Evolutionary conservation across 192 early-diverging fungal genomes (phyloP).

Genomic region (Dissophora globulifera): DNA sequence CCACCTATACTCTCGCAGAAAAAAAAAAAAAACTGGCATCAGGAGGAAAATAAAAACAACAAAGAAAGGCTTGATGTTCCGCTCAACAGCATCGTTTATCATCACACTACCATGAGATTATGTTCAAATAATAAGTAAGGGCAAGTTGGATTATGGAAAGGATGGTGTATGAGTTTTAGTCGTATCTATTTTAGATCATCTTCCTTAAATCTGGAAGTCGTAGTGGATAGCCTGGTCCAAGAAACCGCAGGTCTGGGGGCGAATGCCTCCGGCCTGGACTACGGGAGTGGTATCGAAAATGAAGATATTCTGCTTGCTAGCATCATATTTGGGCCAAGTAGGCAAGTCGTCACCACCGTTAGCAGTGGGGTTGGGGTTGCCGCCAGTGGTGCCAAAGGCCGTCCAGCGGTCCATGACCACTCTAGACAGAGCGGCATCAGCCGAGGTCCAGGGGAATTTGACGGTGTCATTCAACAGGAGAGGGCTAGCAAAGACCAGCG

Average conservation of each 20-base stretch:
- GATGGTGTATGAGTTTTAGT: neutral
- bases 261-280: constrained; percentile 31
- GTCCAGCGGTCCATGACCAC: constrained; percentile 52
- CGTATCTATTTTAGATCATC: too few relatives aligned
- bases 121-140: too few relatives aligned
- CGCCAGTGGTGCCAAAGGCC: constrained; percentile 25
- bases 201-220: constrained; percentile 47
- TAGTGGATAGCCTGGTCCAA: constrained; percentile 41
- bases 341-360: constrained; percentile 23
- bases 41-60: too few relatives aligned
- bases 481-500: constrained; percentile 52
- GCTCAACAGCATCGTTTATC: too few relatives aligned
- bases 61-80: too few relatives aligned
- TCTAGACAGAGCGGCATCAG: constrained; percentile 44
- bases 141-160: too few relatives aligned
- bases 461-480: constrained; percentile 41
- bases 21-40: too few relatives aligned
- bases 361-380: constrained; percentile 42
- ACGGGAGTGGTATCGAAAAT: constrained; percentile 26
- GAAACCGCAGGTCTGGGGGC: constrained; percentile 43
- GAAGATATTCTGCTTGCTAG: constrained; percentile 25
- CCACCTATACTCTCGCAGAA: too few relatives aligned
- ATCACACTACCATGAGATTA: too few relatives aligned
- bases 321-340: constrained; percentile 37
- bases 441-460: constrained; percentile 39